phyloP scores from a whole-genome alignment of 2,329 filamentous ascomycete species.

The Colletotrichum chrysophilum region DNA sequence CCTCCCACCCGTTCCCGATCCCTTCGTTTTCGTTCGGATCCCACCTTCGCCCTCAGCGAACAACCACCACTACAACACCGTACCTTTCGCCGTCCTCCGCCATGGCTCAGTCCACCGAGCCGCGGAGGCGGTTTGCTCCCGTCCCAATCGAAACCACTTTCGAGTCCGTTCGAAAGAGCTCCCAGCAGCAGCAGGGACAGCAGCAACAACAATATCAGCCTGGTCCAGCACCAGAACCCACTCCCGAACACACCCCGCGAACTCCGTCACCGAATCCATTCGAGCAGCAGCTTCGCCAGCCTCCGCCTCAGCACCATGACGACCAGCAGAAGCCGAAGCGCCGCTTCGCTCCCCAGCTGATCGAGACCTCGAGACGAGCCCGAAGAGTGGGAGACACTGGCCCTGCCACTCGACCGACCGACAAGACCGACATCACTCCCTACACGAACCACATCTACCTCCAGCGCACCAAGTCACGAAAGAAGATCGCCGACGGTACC shows the following conservation, averaged over 20 bases:
- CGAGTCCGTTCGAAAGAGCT: slow-evolving; percentile 55
- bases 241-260: slow-evolving; percentile 58
- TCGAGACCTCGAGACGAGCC: slow-evolving; percentile 78
- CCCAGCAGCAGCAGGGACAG: slow-evolving; percentile 5
- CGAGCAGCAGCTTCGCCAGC: slow-evolving; percentile 28
- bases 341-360: slow-evolving; percentile 77
- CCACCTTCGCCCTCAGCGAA: background rate
- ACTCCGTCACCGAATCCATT: slow-evolving; percentile 44
- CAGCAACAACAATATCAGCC: slow-evolving; percentile 25
- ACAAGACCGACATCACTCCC: slow-evolving; percentile 76
- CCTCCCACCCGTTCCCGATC: background rate
- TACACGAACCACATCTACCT: slow-evolving; percentile 67
- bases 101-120: slow-evolving; percentile 46
- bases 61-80: background rate
- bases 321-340: slow-evolving; percentile 30
- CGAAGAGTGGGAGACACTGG: slow-evolving; percentile 69
- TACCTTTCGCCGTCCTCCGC: slow-evolving; percentile 12
- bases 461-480: slow-evolving; percentile 46
- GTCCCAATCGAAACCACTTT: slow-evolving; percentile 76
- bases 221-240: slow-evolving; percentile 63
- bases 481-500: slow-evolving; percentile 30
- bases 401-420: slow-evolving; percentile 66
- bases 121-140: slow-evolving; percentile 67
- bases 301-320: slow-evolving; percentile 11
- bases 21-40: slow-evolving; percentile 3